These are phyloP conservation scores for Calonectria crousiana DNA, from an alignment of 2,329 filamentous ascomycete genomes.

Conservation along the genomic window DNA sequence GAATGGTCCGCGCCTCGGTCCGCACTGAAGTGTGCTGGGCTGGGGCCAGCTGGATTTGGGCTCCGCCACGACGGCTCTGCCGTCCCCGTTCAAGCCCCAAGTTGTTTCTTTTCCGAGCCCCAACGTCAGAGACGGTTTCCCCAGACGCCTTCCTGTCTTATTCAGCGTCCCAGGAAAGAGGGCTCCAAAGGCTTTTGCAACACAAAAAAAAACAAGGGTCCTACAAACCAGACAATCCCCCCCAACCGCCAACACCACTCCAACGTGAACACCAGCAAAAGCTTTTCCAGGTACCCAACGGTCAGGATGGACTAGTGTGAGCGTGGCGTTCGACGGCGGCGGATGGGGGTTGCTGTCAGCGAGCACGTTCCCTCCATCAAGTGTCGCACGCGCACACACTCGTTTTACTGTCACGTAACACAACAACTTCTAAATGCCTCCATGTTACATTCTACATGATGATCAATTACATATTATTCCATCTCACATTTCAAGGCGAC, in stretches of 20 bases:
- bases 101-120: constrained; percentile 20
- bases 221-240: constrained; percentile 14
- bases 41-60: not conserved
- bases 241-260: not conserved
- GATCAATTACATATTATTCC: constrained; percentile 26
- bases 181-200: not conserved
- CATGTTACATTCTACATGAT: constrained; percentile 17
- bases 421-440: not conserved
- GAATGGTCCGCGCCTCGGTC: constrained; percentile 21
- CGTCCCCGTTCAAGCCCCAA: constrained; percentile 8
- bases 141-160: constrained; percentile 24
- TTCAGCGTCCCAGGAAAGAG: not conserved
- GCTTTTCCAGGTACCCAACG: constrained; percentile 17
- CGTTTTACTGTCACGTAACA: constrained; percentile 2
- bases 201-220: not conserved
- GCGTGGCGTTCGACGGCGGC: constrained; percentile 1
- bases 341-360: constrained; percentile 14
- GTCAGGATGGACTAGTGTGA: constrained; percentile 3
- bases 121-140: constrained; percentile 10
- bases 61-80: constrained; percentile 24
- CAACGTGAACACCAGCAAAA: not conserved
- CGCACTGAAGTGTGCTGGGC: constrained; percentile 1
- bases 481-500: not conserved
- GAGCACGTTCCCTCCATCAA: constrained; percentile 11
- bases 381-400: not conserved